phyloP scores from a whole-genome alignment of 2,329 filamentous ascomycete genomes.

The Magnaporthiopsis rhizophila region DNA sequence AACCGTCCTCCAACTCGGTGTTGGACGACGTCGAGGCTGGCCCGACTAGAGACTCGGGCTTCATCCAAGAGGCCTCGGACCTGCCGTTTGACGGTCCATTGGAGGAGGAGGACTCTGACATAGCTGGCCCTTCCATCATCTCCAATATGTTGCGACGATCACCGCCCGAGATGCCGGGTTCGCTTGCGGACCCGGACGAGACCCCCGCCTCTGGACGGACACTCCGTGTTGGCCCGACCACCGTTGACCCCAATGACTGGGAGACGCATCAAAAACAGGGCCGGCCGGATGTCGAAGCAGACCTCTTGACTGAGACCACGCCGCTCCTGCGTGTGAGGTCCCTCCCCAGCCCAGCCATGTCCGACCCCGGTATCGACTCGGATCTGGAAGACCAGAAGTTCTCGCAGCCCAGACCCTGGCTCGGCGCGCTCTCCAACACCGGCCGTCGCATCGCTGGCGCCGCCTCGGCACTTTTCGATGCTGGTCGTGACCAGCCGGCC shows the following conservation, averaged over 20 bases:
- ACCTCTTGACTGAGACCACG: conserved; percentile 31
- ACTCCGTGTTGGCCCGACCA: not conserved
- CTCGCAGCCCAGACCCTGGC: not conserved
- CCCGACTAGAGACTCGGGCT: conserved; percentile 29
- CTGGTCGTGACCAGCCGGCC: conserved; percentile 51
- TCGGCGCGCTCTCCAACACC: not conserved
- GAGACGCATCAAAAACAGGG: conserved; percentile 1
- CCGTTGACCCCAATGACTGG: not conserved
- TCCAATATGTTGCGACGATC: conserved; percentile 42
- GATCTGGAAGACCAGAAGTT: conserved; percentile 46
- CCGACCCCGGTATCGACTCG: conserved; percentile 16
- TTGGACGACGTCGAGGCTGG: conserved; percentile 14
- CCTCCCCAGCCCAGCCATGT: conserved; percentile 20
- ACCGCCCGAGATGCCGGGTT: conserved; percentile 25
- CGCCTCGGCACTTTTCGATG: conserved; percentile 17
- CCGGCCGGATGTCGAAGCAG: conserved; percentile 9
- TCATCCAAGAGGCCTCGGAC: conserved; percentile 54
- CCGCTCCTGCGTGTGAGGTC: conserved; percentile 35
- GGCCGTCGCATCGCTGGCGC: conserved; percentile 7
- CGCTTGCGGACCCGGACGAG: conserved; percentile 16
- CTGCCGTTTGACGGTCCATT: conserved; percentile 36
- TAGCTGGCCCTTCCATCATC: conserved; percentile 36
- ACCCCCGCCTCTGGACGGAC: not conserved
- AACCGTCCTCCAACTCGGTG: conserved; percentile 20
- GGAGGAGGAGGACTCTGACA: conserved; percentile 1